A percentile compares a stretch with the other conserved stretches of the same genome.
Conservation (phyloP, 768 basidiomycete species). For the Lactarius hatsudake region DNA sequence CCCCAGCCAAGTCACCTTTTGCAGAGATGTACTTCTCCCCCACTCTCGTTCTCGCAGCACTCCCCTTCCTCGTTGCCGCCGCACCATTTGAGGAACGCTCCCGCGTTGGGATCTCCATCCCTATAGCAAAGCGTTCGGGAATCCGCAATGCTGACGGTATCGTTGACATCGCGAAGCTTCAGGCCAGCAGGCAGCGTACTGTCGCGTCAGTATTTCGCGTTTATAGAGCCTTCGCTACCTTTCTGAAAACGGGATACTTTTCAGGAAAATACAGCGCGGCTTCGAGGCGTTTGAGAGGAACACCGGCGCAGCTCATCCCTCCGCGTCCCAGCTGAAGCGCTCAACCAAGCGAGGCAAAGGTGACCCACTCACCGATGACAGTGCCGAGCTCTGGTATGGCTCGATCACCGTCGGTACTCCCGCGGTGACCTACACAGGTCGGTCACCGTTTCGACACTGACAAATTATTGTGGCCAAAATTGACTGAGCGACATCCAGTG, state of each 20-base stretch:
- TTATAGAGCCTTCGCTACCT: neutral
- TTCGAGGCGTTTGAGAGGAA: conserved; percentile 21
- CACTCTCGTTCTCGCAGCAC: neutral
- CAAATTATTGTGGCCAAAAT: no score
- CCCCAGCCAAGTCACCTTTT: neutral
- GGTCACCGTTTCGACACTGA: neutral
- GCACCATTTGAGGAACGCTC: neutral
- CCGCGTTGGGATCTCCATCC: neutral
- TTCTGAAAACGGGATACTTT: neutral
- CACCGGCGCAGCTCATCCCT: conserved; percentile 22
- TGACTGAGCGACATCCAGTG: conserved; percentile 22
- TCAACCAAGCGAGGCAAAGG: conserved; percentile 5
- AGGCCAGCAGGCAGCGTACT: conserved; percentile 4
- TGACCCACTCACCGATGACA: conserved; percentile 10
- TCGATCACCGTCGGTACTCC: conserved; percentile 28
- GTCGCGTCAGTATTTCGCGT: conserved; percentile 4
- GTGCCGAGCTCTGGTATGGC: conserved; percentile 24
- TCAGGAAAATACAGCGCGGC: conserved; percentile 22
- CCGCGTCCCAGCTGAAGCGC: neutral
- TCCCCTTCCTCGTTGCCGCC: neutral
- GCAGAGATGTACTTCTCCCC: conserved; percentile 20
- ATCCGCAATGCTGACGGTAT: conserved; percentile 15
- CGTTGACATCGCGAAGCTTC: conserved; percentile 18
- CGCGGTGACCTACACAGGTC: conserved; percentile 17
- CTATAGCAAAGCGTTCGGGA: neutral